Evolutionary conservation across 257 asterid species (phyloP).

Genomic region (Rhazya stricta): DNA sequence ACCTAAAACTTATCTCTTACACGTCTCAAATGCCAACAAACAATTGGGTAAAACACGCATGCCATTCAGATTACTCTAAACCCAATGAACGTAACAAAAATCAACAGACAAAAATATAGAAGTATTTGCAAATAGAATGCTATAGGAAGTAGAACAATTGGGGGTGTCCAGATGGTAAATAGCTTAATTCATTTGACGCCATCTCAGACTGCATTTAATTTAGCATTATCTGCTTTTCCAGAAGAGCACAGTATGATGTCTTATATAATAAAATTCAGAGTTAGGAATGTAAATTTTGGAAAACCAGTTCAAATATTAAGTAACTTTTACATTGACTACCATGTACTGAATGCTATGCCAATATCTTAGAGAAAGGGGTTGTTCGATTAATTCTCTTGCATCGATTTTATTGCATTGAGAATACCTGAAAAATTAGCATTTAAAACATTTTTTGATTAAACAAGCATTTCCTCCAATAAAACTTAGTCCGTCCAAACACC

Average conservation of each 20-base stretch:
- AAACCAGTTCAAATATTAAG: not conserved
- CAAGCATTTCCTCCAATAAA: not conserved
- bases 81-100: not conserved
- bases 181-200: not conserved
- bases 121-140: not conserved
- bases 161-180: too few relatives aligned
- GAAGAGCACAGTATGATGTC: not conserved
- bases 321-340: not conserved
- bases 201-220: not conserved
- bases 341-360: not conserved
- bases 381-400: not conserved
- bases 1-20: not conserved
- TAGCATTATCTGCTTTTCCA: not conserved
- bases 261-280: not conserved
- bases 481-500: not conserved
- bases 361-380: not conserved
- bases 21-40: not conserved
- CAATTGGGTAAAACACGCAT: not conserved
- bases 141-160: not conserved
- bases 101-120: not conserved
- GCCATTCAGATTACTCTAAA: not conserved
- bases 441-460: not conserved
- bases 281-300: not conserved
- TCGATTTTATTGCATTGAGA: not conserved
- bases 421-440: not conserved